Conservation (phyloP, 495 filamentous ascomycete species). For the Hypoxylon perforatum region DNA sequence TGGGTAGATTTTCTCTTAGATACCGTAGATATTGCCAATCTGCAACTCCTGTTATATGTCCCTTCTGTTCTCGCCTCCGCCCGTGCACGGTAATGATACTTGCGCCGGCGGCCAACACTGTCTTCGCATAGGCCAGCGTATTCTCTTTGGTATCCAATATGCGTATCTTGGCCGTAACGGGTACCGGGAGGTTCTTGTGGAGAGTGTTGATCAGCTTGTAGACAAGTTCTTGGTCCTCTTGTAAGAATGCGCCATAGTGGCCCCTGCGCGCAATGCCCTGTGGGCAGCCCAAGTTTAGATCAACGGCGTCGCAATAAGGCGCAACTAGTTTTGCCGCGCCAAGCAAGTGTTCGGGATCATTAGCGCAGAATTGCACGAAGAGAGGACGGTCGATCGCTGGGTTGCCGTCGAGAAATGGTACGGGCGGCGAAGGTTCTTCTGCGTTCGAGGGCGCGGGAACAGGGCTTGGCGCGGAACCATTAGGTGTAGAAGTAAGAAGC, state of each 20-base stretch:
- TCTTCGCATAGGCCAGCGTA: slow-evolving; percentile 88
- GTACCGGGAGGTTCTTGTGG: slow-evolving; percentile 76
- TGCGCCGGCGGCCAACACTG: slow-evolving; percentile 87
- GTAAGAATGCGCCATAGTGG: slow-evolving; percentile 92
- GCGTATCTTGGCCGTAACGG: slow-evolving; percentile 94
- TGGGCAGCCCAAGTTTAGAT: slow-evolving; percentile 97
- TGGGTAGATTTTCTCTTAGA: slow-evolving; percentile 83
- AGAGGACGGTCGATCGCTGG: slow-evolving; percentile 83
- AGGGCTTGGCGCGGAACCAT: slow-evolving; percentile 34
- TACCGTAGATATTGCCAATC: slow-evolving; percentile 89
- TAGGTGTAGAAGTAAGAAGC: slow-evolving; percentile 25
- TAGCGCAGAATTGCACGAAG: slow-evolving; percentile 97
- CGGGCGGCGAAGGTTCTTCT: slow-evolving; percentile 26
- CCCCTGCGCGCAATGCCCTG: slow-evolving; percentile 93
- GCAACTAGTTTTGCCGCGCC: slow-evolving; percentile 78
- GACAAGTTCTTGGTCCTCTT: slow-evolving; percentile 90
- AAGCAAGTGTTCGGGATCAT: slow-evolving; percentile 81
- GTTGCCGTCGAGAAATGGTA: slow-evolving; percentile 83
- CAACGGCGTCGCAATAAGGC: slow-evolving; percentile 92
- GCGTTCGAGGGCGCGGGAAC: slow-evolving; percentile 4
- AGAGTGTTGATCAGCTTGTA: slow-evolving; percentile 80
- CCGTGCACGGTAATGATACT: slow-evolving; percentile 95
- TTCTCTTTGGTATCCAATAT: slow-evolving; percentile 87
- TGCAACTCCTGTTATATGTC: slow-evolving; percentile 92
- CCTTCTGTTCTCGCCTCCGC: slow-evolving; percentile 88